Evolutionary conservation across 179 eudicot genomes (phyloP).

Genomic region (Drosera spatulata): DNA sequence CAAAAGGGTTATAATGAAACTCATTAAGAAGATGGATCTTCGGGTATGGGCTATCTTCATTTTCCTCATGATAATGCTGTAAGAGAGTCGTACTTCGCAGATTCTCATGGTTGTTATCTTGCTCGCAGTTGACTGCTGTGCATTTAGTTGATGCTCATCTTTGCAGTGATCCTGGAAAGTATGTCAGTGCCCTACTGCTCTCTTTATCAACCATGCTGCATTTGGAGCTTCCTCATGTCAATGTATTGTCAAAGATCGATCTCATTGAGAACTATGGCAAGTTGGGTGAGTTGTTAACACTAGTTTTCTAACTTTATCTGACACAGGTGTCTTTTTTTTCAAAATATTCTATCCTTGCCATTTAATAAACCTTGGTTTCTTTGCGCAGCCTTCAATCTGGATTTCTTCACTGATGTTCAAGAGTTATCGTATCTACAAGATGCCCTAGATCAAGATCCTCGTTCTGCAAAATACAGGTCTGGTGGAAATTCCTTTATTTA

Average conservation of each 20-base stretch:
- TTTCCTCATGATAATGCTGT: no score
- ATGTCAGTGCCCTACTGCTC: constrained; percentile 82
- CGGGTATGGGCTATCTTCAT: constrained; percentile 37
- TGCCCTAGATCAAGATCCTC: constrained; percentile 78
- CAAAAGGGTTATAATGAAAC: constrained; percentile 59
- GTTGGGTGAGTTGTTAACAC: constrained; percentile 40
- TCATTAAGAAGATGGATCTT: constrained; percentile 70
- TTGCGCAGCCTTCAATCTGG: constrained; percentile 86
- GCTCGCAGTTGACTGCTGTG: constrained; percentile 83
- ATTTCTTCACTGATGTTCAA: constrained; percentile 84
- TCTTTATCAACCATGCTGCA: constrained; percentile 94
- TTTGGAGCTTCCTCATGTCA: constrained; percentile 95
- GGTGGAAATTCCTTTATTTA: background rate
- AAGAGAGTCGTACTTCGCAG: background rate
- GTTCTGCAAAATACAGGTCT: constrained; percentile 84
- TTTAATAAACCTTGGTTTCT: background rate
- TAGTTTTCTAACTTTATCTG: background rate
- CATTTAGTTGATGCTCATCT: constrained; percentile 95
- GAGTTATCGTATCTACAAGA: constrained; percentile 73
- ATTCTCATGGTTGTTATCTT: constrained; percentile 1
- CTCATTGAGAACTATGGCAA: constrained; percentile 90
- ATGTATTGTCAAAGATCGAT: constrained; percentile 91
- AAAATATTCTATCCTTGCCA: background rate
- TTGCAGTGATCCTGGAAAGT: constrained; percentile 92
- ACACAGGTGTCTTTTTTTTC: background rate